A percentile compares a stretch with the other conserved stretches of the same genome.
These are phyloP conservation scores for Aspergillus homomorphus DNA, from an alignment of 495 filamentous ascomycete genomes.

Conservation along the genomic window DNA sequence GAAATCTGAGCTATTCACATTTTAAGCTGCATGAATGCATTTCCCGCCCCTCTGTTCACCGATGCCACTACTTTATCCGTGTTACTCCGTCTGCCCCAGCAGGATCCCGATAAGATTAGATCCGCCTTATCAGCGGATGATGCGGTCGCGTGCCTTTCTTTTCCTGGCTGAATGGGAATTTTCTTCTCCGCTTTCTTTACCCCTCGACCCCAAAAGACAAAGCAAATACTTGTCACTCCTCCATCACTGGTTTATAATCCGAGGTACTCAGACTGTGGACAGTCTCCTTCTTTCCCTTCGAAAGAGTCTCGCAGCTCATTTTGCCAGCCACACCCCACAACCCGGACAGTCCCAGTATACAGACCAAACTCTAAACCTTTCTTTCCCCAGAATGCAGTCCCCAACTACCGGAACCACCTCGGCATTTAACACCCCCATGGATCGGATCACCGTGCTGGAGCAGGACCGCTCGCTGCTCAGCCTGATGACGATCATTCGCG, in stretches of 20 bases:
- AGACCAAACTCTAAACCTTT: neutral
- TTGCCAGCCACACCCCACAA: neutral
- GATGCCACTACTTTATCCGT: too few species aligned
- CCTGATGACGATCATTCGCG: constrained; percentile 22
- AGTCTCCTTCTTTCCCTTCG: too few species aligned
- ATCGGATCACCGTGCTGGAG: constrained; percentile 13
- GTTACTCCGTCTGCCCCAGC: too few species aligned
- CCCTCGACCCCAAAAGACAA: neutral
- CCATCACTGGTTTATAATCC: too few species aligned
- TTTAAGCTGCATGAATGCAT: too few species aligned
- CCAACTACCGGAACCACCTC: neutral
- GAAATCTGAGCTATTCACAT: too few species aligned
- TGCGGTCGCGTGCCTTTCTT: neutral
- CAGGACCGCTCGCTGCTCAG: constrained; percentile 16
- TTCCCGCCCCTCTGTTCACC: too few species aligned
- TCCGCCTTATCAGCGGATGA: neutral
- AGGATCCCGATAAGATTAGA: constrained; percentile 4
- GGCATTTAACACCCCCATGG: neutral
- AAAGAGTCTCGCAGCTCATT: neutral
- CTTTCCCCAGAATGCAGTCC: constrained; percentile 3
- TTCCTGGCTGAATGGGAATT: neutral
- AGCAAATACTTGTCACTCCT: too few species aligned
- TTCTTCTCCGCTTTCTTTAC: neutral
- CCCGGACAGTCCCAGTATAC: neutral
- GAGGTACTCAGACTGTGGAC: too few species aligned